A percentile compares a stretch with the other conserved stretches of the same genome.
These are phyloP conservation scores for Cryptosporidium canis DNA, from an alignment of 169 alveolate genomes.

Conservation along the genomic window DNA sequence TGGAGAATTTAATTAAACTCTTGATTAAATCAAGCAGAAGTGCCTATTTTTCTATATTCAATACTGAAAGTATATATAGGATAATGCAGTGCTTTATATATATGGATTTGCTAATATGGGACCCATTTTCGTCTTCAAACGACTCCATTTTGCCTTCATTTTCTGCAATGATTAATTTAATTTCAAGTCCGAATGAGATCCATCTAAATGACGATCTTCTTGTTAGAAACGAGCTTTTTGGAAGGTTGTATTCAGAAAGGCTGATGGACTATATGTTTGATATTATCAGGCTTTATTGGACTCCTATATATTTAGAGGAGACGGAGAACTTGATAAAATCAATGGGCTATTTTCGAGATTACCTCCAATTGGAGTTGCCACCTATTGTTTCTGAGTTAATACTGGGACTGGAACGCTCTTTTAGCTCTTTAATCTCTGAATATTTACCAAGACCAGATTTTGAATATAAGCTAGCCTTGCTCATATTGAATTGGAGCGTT, in stretches of 20 bases:
- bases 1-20: neutral
- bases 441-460: neutral
- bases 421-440: neutral
- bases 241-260: neutral
- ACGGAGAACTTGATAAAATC: constrained; percentile 18
- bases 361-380: neutral
- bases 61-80: neutral
- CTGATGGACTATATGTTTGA: constrained; percentile 29
- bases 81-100: constrained; percentile 6
- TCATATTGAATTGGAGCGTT: neutral
- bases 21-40: neutral
- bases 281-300: constrained; percentile 20
- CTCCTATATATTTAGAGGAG: constrained; percentile 20
- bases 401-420: neutral
- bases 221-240: neutral
- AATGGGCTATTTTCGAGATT: neutral
- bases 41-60: neutral
- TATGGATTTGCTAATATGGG: constrained; percentile 22
- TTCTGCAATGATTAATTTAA: neutral
- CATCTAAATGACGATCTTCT: neutral
- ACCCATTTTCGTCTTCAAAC: constrained; percentile 3
- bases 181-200: neutral
- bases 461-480: constrained; percentile 1
- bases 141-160: neutral
- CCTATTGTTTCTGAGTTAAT: neutral